Evolutionary conservation across 1,139 yeast genomes (phyloP).

Genomic region (Suhomyces anneliseae): DNA sequence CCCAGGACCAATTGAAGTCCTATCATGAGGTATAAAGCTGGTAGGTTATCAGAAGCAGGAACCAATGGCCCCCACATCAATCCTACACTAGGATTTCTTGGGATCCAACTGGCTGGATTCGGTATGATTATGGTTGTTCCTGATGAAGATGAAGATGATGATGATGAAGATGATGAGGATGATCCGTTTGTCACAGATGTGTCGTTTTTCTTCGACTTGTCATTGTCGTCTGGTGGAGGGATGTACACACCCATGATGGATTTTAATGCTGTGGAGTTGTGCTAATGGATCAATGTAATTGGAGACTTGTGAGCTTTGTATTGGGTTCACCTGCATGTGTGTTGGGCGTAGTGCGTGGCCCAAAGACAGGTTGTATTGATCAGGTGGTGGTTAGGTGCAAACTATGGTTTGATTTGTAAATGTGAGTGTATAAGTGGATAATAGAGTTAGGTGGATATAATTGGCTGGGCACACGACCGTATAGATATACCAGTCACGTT

Average conservation of each 20-base stretch:
- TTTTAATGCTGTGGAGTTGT: too few species aligned
- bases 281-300: too few species aligned
- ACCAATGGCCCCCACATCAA: conserved; percentile 64
- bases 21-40: conserved; percentile 49
- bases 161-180: neutral
- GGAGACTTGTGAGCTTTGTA: too few species aligned
- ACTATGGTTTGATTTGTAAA: too few species aligned
- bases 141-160: conserved; percentile 11
- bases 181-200: neutral
- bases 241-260: conserved; percentile 18
- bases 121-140: conserved; percentile 21
- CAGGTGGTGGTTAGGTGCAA: too few species aligned
- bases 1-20: conserved; percentile 51
- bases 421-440: too few species aligned
- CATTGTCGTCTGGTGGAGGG: conserved; percentile 22
- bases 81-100: conserved; percentile 55
- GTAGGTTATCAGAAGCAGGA: conserved; percentile 59
- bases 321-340: too few species aligned
- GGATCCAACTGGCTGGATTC: conserved; percentile 26
- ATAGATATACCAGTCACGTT: too few species aligned
- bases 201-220: conserved; percentile 3
- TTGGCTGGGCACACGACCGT: too few species aligned
- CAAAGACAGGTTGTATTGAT: too few species aligned
- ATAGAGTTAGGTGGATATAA: too few species aligned
- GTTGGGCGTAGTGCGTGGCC: too few species aligned